Base-by-base conservation (phyloP, 108 stramenopile species). In the Stephanodiscus minutulus region DNA sequence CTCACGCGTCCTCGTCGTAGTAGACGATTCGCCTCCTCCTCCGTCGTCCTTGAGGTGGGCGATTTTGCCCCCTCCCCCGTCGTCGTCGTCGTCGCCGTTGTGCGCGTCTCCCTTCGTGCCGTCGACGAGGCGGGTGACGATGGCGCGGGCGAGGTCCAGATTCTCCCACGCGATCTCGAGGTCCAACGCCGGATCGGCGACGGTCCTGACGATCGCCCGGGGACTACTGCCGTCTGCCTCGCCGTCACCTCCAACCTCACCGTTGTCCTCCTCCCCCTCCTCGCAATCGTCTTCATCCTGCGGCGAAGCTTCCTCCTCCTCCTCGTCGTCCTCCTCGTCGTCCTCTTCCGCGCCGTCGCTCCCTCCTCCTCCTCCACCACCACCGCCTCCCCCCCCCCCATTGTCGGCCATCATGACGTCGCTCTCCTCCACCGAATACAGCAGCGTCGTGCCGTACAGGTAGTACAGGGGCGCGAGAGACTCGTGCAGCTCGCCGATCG, bases 151-250 rank as follows among this genome's bases (percentile, higher is more conserved):
- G 15, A 71, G 65, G 33, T 95, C 94, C 3, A 95, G 61, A 74
- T 95, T 92, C 64, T 95, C 91, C 89, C 89, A 95, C 7, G 94
- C 94, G 72, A 91, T 90, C 81, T 95, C 75, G 46, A 86, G 81
- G 60, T 95, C 94, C 65, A 85, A 87, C 10, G 83, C 82, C 11
- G 61, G 21, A 25, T 79, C 84, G 7, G 59, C 68, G 24, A 47
- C 39, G n/a, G 60, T 70, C 11, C 29, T 1, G 18, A 24, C 58
- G 53, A 75, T 35, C n/a, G n/a, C n/a, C n/a, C n/a, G n/a, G n/a
- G n/a, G n/a, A 35, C 35, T 6, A 35, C 6, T 6, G 48, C 37
- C 66, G 66, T 43, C 57, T 21, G 31, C 66, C 59, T 54, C 27
- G 28, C 52, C 60, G 62, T 44, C 29, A 46, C 44, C 61, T 63